Evolutionary conservation across 148 eudicot species (phyloP).

Genomic region (Vaccinium vitisidaea): DNA sequence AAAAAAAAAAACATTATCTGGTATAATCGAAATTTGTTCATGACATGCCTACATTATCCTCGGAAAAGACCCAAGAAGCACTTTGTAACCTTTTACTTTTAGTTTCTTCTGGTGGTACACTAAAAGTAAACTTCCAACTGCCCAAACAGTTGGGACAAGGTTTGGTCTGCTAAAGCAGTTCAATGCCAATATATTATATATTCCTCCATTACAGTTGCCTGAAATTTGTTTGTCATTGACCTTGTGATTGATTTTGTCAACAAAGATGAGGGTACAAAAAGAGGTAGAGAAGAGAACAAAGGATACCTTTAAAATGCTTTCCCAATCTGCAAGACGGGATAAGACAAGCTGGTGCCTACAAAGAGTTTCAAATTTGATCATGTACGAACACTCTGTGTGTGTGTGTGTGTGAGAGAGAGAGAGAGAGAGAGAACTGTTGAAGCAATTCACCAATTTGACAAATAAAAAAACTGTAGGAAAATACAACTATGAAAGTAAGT

Average conservation of each 20-base stretch:
- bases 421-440: background rate
- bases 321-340: conserved; percentile 94
- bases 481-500: background rate
- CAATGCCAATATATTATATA: background rate
- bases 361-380: conserved; percentile 17
- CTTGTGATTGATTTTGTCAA: background rate
- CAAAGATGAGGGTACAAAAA: background rate
- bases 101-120: background rate
- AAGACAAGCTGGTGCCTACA: conserved; percentile 71
- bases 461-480: background rate
- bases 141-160: background rate
- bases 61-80: background rate
- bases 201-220: background rate
- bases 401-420: too few species aligned
- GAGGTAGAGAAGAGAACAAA: background rate
- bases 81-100: background rate
- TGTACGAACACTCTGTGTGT: background rate
- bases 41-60: background rate
- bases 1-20: background rate
- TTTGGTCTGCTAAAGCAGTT: background rate
- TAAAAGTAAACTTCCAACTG: background rate
- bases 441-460: background rate
- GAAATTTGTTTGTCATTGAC: background rate
- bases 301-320: conserved; percentile 72
- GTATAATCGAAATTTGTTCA: background rate